phyloP scores from a whole-genome alignment of 2,329 filamentous ascomycete species.

The Claviceps paspali region DNA sequence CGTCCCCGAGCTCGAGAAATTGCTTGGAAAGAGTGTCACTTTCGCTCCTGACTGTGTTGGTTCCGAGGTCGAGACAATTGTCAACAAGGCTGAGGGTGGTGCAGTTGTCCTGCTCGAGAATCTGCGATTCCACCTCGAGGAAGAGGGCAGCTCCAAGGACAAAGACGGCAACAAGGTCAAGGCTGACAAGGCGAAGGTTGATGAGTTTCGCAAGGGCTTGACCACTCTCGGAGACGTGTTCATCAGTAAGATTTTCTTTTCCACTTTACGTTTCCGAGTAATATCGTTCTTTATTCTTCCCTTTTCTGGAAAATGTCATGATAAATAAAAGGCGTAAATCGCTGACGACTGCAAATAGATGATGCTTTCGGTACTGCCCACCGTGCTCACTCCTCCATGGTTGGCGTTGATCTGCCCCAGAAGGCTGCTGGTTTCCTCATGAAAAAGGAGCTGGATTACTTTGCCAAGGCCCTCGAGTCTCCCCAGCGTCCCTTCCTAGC shows the following conservation, averaged over 20 bases:
- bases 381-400: constrained; percentile 98
- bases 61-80: constrained; percentile 73
- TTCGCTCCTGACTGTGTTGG: constrained; percentile 88
- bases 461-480: constrained; percentile 86
- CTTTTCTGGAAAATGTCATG: not conserved
- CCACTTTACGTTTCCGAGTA: not conserved
- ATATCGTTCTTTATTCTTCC: too few species aligned
- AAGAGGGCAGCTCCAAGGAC: constrained; percentile 93
- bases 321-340: not conserved
- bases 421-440: constrained; percentile 97
- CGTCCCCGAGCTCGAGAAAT: constrained; percentile 79
- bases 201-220: constrained; percentile 85
- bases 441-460: constrained; percentile 99
- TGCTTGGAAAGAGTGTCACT: constrained; percentile 68
- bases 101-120: constrained; percentile 90
- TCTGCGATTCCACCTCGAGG: constrained; percentile 93
- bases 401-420: constrained; percentile 86
- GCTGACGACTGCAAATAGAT: constrained; percentile 37
- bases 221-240: constrained; percentile 91
- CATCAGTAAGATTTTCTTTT: constrained; percentile 56
- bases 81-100: constrained; percentile 68
- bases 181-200: constrained; percentile 86
- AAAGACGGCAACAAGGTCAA: constrained; percentile 93
- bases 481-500: constrained; percentile 94
- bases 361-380: constrained; percentile 98